Conservation (phyloP, 2,329 filamentous ascomycete species). For the Diaporthe eres region DNA sequence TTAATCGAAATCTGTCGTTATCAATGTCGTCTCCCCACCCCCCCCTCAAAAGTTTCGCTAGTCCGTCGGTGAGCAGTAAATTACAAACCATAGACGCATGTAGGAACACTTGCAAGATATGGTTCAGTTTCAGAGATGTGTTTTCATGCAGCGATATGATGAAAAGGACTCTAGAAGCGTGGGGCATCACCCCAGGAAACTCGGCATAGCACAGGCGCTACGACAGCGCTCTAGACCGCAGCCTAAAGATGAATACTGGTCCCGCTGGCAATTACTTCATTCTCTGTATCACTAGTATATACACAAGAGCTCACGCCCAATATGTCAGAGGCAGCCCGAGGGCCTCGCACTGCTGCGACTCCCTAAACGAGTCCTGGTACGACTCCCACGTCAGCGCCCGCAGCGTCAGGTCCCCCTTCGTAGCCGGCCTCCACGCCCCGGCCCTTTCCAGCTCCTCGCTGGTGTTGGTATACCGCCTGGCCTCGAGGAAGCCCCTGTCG, state of each 20-base stretch:
- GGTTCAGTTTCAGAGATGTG: too few species aligned
- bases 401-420: slow-evolving; percentile 56
- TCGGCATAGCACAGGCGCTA: too few species aligned
- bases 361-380: slow-evolving; percentile 58
- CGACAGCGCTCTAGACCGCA: background rate
- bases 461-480: slow-evolving; percentile 56
- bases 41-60: too few species aligned
- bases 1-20: background rate
- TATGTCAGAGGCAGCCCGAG: slow-evolving; percentile 61
- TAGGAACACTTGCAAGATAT: too few species aligned
- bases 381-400: slow-evolving; percentile 62
- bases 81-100: too few species aligned
- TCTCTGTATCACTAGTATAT: background rate
- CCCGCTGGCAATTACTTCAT: background rate
- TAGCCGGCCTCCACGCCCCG: slow-evolving; percentile 54
- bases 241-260: background rate
- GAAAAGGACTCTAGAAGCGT: too few species aligned
- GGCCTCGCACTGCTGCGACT: slow-evolving; percentile 64
- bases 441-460: slow-evolving; percentile 45
- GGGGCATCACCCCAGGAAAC: too few species aligned
- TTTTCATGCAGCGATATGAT: too few species aligned
- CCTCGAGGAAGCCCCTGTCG: slow-evolving; percentile 57
- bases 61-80: too few species aligned
- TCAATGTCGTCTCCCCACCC: background rate
- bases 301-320: slow-evolving; percentile 49